These are phyloP conservation scores for Radiomyces spectabilis DNA, from an alignment of 192 early-diverging fungal species.

Conservation along the genomic window DNA sequence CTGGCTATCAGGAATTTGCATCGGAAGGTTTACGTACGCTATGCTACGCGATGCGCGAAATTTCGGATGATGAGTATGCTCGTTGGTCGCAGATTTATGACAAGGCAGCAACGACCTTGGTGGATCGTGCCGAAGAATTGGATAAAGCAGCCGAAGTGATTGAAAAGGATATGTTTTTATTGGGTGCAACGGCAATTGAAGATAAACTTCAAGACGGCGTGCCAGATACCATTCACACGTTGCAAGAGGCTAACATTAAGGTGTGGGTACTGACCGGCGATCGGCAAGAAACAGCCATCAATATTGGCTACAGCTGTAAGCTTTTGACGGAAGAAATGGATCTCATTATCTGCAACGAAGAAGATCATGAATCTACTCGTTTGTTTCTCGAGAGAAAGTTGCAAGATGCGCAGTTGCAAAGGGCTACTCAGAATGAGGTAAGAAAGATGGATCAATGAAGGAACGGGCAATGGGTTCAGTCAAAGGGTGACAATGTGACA, in stretches of 20 bases:
- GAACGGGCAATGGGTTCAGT: too few species aligned
- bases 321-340: slow-evolving; percentile 91
- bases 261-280: slow-evolving; percentile 97
- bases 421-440: not conserved
- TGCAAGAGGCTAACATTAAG: slow-evolving; percentile 86
- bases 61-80: slow-evolving; percentile 74
- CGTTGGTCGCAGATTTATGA: slow-evolving; percentile 73
- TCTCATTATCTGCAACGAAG: slow-evolving; percentile 80
- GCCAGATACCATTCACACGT: slow-evolving; percentile 90
- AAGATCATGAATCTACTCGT: slow-evolving; percentile 77
- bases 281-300: slow-evolving; percentile 95
- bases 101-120: slow-evolving; percentile 76
- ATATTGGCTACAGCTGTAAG: slow-evolving; percentile 91
- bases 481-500: too few species aligned
- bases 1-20: slow-evolving; percentile 72
- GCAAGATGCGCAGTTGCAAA: not conserved
- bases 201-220: slow-evolving; percentile 95
- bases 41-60: slow-evolving; percentile 82
- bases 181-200: slow-evolving; percentile 95
- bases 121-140: slow-evolving; percentile 72
- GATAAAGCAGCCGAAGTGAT: slow-evolving; percentile 85
- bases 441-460: too few species aligned
- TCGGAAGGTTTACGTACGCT: slow-evolving; percentile 88
- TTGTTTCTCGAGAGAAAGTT: slow-evolving; percentile 72
- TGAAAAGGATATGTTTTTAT: slow-evolving; percentile 76